phyloP scores from a whole-genome alignment of 208 protist genomes.

The Leishmania turanica region DNA sequence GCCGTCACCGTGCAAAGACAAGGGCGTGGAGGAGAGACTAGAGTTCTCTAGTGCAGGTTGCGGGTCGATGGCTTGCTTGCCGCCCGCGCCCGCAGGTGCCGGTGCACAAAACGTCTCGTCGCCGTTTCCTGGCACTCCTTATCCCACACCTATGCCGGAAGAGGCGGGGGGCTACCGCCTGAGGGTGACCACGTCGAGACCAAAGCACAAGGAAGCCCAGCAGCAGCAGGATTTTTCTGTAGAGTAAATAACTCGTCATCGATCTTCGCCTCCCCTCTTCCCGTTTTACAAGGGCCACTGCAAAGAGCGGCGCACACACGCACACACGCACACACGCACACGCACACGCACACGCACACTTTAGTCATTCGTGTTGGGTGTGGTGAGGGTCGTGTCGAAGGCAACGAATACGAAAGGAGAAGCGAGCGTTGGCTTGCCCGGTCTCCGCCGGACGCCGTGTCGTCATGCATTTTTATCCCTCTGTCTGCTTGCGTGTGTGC shows the following conservation, averaged over 20 bases:
- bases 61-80: neutral
- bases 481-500: neutral
- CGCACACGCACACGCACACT: neutral
- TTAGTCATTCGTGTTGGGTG: neutral
- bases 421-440: neutral
- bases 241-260: neutral
- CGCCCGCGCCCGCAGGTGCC: neutral
- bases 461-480: no score
- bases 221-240: neutral
- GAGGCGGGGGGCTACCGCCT: neutral
- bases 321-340: neutral
- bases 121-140: neutral
- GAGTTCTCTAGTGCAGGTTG: conserved; percentile 5
- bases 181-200: neutral
- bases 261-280: neutral
- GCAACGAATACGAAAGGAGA: neutral
- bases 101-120: neutral
- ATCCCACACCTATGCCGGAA: neutral
- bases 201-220: neutral
- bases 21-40: neutral
- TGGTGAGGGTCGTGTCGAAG: neutral
- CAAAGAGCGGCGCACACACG: neutral
- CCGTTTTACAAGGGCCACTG: neutral
- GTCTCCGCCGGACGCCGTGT: neutral
- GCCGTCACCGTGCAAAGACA: neutral